phyloP scores from a whole-genome alignment of 202 grass and related monocot genomes.

The Bolboschoenoplectus hybrid region DNA sequence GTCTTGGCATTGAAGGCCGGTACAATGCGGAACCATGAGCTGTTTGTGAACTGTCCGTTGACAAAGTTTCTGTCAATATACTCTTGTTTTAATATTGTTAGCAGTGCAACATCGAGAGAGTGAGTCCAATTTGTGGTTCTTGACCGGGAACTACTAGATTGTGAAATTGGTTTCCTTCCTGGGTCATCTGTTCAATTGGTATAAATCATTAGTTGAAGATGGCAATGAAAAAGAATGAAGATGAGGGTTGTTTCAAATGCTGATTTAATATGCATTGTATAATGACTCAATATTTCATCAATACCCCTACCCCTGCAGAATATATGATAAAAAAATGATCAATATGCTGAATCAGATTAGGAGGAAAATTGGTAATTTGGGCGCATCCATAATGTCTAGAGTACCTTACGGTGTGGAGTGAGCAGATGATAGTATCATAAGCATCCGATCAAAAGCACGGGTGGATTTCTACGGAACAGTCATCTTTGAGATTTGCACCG shows the following conservation, averaged over 20 bases:
- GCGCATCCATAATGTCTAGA: no score
- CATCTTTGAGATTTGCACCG: no score
- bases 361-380: no score
- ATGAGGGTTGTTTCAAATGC: neutral
- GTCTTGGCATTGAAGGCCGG: conserved; percentile 43
- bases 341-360: no score
- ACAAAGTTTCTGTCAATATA: conserved; percentile 41
- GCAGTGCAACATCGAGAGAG: conserved; percentile 33
- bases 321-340: no score
- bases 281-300: no score
- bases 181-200: conserved; percentile 23
- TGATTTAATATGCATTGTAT: neutral
- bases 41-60: conserved; percentile 41
- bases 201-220: conserved; percentile 20
- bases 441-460: no score
- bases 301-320: no score
- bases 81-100: conserved; percentile 47
- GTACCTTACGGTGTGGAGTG: no score
- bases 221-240: conserved; percentile 3
- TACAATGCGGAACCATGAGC: conserved; percentile 43
- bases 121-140: conserved; percentile 47
- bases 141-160: conserved; percentile 32
- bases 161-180: conserved; percentile 30
- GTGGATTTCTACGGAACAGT: no score
- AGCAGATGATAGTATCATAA: no score